A percentile compares a stretch with the other conserved stretches of the same genome.
These are phyloP conservation scores for Datisca glomerata DNA, from an alignment of 306 rosid genomes.

Conservation along the genomic window DNA sequence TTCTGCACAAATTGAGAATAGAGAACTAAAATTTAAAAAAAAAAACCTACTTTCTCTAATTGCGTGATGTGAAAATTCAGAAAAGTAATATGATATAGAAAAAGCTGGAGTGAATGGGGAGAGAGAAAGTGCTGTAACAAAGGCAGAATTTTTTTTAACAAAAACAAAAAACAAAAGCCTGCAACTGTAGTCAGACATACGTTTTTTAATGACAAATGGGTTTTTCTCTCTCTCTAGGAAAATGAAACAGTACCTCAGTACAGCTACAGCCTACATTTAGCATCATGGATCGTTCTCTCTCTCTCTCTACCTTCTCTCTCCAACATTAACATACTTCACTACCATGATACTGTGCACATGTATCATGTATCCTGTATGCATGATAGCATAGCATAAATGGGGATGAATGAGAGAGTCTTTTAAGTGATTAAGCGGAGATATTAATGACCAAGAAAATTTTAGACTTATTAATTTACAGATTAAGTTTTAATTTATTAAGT, in stretches of 20 bases:
- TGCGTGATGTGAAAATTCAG: conserved; percentile 36
- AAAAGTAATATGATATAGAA: conserved; percentile 2
- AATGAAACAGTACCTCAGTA: neutral
- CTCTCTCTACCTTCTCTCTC: too few relatives aligned
- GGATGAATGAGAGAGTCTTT: too few relatives aligned
- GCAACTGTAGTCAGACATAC: conserved; percentile 1
- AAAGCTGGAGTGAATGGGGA: conserved; percentile 10
- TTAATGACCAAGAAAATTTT: too few relatives aligned
- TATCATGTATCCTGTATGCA: too few relatives aligned
- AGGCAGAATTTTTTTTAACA: conserved; percentile 6
- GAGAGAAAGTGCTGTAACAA: conserved; percentile 9
- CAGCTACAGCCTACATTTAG: neutral
- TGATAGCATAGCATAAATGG: too few relatives aligned
- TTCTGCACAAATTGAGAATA: conserved; percentile 8
- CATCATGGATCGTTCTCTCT: too few relatives aligned
- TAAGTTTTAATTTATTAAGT: too few relatives aligned
- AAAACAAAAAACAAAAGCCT: conserved; percentile 4
- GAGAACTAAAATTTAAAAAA: conserved; percentile 3
- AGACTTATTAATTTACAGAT: too few relatives aligned
- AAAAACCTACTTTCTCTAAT: conserved; percentile 14
- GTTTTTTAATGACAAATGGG: neutral
- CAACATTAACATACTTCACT: too few relatives aligned
- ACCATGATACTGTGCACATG: too few relatives aligned
- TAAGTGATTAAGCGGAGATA: too few relatives aligned
- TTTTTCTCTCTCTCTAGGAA: neutral